phyloP scores from a whole-genome alignment of 2,329 filamentous ascomycete species.

The Remersonia thermophila region DNA sequence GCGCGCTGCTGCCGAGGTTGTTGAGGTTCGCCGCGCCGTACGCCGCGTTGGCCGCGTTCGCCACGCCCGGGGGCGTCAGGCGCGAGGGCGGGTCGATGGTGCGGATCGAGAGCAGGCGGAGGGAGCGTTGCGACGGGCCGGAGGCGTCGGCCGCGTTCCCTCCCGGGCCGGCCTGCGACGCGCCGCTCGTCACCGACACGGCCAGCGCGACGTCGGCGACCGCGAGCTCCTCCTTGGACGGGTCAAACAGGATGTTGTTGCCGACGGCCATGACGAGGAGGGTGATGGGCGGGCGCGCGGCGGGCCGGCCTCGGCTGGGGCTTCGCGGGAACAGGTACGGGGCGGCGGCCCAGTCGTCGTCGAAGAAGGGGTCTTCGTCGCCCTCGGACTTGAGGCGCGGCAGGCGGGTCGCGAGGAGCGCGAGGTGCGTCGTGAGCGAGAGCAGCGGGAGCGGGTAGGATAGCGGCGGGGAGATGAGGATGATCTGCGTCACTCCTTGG shows the following conservation, averaged over 20 bases:
- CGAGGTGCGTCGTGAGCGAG: conserved; percentile 85
- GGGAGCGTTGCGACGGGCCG: conserved; percentile 26
- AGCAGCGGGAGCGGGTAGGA: conserved; percentile 90
- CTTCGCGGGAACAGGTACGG: conserved; percentile 58
- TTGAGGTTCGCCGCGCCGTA: conserved; percentile 27
- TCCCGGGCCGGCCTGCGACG: neutral
- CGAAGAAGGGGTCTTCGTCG: conserved; percentile 93
- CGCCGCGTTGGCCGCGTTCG: conserved; percentile 49
- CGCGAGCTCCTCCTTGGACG: conserved; percentile 78
- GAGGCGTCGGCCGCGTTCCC: neutral
- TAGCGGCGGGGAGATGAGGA: conserved; percentile 82
- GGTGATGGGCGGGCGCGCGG: conserved; percentile 65
- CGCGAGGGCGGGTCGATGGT: conserved; percentile 65
- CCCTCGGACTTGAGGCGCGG: conserved; percentile 76
- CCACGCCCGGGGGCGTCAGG: conserved; percentile 57
- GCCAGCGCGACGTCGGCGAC: conserved; percentile 85
- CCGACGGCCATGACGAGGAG: conserved; percentile 80
- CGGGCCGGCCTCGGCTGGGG: conserved; percentile 11
- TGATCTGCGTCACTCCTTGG: conserved; percentile 44
- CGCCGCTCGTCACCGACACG: conserved; percentile 55
- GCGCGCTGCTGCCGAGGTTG: neutral
- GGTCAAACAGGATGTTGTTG: conserved; percentile 87
- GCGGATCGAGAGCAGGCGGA: conserved; percentile 55
- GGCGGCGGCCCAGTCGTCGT: conserved; percentile 91
- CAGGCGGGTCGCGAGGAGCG: conserved; percentile 74